These are phyloP conservation scores for Juglanconis oblonga DNA, from an alignment of 2,329 filamentous ascomycete species.

Conservation along the genomic window DNA sequence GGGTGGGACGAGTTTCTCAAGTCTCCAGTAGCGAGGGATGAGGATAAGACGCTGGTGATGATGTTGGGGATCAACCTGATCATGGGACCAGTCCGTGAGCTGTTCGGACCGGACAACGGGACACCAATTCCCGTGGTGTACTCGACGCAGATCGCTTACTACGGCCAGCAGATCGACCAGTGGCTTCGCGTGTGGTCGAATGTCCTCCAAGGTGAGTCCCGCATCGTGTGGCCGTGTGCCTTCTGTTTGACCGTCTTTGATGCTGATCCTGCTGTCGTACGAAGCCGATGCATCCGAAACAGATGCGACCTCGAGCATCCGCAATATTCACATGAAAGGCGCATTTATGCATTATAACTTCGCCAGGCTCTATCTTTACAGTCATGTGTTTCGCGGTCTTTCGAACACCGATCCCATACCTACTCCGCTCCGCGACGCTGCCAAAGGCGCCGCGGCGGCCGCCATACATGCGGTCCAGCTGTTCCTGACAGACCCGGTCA, in stretches of 20 bases:
- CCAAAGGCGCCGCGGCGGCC: constrained; percentile 21
- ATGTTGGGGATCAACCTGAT: constrained; percentile 58
- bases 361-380: constrained; percentile 30
- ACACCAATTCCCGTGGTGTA: constrained; percentile 49
- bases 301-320: constrained; percentile 21
- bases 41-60: constrained; percentile 54
- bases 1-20: constrained; percentile 56
- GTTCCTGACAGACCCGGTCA: constrained; percentile 32
- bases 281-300: constrained; percentile 23
- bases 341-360: constrained; percentile 30
- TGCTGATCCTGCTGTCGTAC: no score
- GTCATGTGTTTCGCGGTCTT: constrained; percentile 28
- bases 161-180: constrained; percentile 32
- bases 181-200: constrained; percentile 35
- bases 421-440: constrained; percentile 14
- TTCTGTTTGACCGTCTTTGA: no score
- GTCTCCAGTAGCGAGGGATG: constrained; percentile 46
- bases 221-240: no score
- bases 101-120: constrained; percentile 55
- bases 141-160: constrained; percentile 41
- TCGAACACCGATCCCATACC: constrained; percentile 6
- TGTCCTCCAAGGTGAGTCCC: constrained; percentile 26
- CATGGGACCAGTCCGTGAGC: constrained; percentile 49
- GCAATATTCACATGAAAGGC: constrained; percentile 31
- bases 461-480: constrained; percentile 37